Evolutionary conservation across 768 basidiomycete species (phyloP), one percentile per base, ranked within the genome.

Genomic region (Podaxis sp.): DNA sequence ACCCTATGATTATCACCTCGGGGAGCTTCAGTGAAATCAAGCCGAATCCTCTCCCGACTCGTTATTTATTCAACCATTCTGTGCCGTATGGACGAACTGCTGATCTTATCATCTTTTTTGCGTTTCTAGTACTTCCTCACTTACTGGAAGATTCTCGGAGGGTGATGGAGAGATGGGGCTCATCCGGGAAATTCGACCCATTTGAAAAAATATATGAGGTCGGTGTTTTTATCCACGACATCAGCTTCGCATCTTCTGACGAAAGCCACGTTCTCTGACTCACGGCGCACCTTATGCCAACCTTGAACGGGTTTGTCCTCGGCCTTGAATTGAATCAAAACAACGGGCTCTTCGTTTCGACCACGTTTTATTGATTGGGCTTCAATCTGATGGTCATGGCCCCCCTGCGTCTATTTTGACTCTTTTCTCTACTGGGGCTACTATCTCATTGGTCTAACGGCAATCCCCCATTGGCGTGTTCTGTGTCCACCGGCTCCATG

Each of bases 191-290:
- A 51, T 78, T 90, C 59, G 88, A 90, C 69, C 89, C 89, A 18
- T 91, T 91, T 65, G 79, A 86, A 55, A 85, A 79, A 61, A 79
- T 86, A 66, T 89, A 84, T 71, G 85, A 87, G 71, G 88, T 88
- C 63, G 61, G 81, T 72, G 32, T 40, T 57, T 38, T 62, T 57
- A 58, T 64, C 61, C 37, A 27, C 28, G 1, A 10, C 2, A 28
- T 59, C 37, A 40, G 9, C 44, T 61, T 65, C 36, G n/a, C 50
- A 38, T 11, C n/a, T 46, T 57, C 46, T 32, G 28, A 52, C 59
- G 61, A 54, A 62, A 47, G 42, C 32, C 32, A 32, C 32, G 32
- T 32, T 32, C 32, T 32, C 48, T 63, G 46, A 61, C 50, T 36
- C 38, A 23, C 25, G 32, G 27, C 13, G 18, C 37, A 11, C 55